Evolutionary conservation across 768 basidiomycete genomes (phyloP).

Genomic region (Mycena polygramma): DNA sequence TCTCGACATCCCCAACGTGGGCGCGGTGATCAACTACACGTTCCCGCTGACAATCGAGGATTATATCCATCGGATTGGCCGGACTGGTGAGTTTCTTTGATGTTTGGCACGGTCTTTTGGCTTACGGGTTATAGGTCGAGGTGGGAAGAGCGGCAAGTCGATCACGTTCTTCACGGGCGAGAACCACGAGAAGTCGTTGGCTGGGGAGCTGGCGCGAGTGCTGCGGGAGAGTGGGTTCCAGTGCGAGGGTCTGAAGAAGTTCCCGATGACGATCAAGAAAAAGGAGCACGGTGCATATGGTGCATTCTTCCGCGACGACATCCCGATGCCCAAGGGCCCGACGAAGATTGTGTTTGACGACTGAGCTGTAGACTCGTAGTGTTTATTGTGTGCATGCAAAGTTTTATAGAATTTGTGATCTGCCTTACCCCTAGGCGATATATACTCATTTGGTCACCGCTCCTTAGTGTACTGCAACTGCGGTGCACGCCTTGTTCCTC

Average conservation of each 20-base stretch:
- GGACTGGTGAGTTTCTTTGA: conserved; percentile 70
- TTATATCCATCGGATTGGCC: conserved; percentile 91
- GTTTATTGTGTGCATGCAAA: too few species aligned
- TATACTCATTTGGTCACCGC: not conserved
- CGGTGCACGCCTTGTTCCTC: conserved; percentile 25
- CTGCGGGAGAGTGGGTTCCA: conserved; percentile 89
- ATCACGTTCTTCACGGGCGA: conserved; percentile 98
- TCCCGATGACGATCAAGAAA: conserved; percentile 98
- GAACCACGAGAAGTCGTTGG: conserved; percentile 83
- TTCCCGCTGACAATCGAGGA: conserved; percentile 97
- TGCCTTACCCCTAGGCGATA: not conserved
- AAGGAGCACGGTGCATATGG: conserved; percentile 93
- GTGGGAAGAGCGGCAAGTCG: conserved; percentile 89
- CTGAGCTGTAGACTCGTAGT: conserved; percentile 24
- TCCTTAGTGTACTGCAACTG: not conserved
- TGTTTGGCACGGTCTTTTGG: conserved; percentile 30
- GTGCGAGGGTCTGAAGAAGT: conserved; percentile 81
- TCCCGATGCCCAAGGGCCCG: conserved; percentile 69
- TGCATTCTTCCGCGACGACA: conserved; percentile 83
- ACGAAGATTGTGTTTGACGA: conserved; percentile 81
- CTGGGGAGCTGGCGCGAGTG: conserved; percentile 94
- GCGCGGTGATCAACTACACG: conserved; percentile 95
- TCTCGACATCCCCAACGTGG: conserved; percentile 96
- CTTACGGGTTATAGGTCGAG: conserved; percentile 71
- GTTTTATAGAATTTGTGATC: not conserved